Evolutionary conservation across 2,329 filamentous ascomycete genomes (phyloP).

Genomic region (Beauveria pseudobassiana): DNA sequence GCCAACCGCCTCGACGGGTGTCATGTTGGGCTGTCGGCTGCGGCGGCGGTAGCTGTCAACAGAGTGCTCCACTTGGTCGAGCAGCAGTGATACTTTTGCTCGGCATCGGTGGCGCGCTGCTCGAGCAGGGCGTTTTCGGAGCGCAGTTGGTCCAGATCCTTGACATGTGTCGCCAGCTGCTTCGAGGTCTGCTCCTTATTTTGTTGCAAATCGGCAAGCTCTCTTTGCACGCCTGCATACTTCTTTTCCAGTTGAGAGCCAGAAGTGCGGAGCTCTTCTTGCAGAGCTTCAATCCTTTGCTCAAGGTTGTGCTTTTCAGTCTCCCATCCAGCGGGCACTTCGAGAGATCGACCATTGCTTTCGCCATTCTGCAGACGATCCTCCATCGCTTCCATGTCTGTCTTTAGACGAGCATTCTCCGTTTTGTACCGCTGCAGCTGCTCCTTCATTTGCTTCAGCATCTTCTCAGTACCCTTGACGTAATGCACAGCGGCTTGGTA

Average conservation of each 20-base stretch:
- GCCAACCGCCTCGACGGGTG: slow-evolving; percentile 37
- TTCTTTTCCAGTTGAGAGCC: slow-evolving; percentile 63
- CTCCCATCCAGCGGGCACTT: slow-evolving; percentile 60
- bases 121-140: slow-evolving; percentile 77
- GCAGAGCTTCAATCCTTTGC: slow-evolving; percentile 59
- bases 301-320: slow-evolving; percentile 62
- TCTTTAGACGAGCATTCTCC: slow-evolving; percentile 74
- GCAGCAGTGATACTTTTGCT: slow-evolving; percentile 82
- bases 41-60: slow-evolving; percentile 91
- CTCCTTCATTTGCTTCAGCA: slow-evolving; percentile 97
- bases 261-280: slow-evolving; percentile 60
- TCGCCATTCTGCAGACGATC: slow-evolving; percentile 34
- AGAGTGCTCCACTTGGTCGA: slow-evolving; percentile 89
- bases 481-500: slow-evolving; percentile 98
- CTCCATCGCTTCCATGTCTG: slow-evolving; percentile 65
- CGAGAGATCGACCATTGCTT: slow-evolving; percentile 14
- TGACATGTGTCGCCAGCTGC: slow-evolving; percentile 52
- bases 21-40: slow-evolving; percentile 49
- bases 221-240: slow-evolving; percentile 58
- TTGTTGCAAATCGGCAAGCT: slow-evolving; percentile 56
- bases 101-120: slow-evolving; percentile 77
- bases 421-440: slow-evolving; percentile 89
- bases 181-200: slow-evolving; percentile 59
- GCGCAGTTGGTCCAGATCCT: slow-evolving; percentile 73
- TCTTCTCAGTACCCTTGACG: slow-evolving; percentile 96